phyloP scores from a whole-genome alignment of 2,329 filamentous ascomycete genomes.

The Saccharata proteae region DNA sequence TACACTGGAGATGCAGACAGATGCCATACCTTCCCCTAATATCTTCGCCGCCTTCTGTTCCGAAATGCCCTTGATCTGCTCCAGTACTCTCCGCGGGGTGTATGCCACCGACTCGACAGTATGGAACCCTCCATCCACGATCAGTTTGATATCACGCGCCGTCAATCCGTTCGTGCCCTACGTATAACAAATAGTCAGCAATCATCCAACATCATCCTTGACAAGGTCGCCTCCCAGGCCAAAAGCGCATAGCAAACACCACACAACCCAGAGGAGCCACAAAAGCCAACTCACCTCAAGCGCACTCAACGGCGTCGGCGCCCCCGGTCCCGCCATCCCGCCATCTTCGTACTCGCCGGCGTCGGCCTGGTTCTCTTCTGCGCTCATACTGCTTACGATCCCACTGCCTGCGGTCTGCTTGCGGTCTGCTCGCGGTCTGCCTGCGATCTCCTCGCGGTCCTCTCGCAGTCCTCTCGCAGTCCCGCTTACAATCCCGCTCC shows the following conservation, averaged over 20 bases:
- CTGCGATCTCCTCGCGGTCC: too few species aligned
- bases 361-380: conserved; percentile 49
- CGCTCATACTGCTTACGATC: conserved; percentile 30
- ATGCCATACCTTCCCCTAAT: conserved; percentile 66
- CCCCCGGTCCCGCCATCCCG: conserved; percentile 68
- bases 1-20: background rate
- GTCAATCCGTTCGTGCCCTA: conserved; percentile 81
- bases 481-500: too few species aligned
- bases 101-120: conserved; percentile 87
- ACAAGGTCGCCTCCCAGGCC: background rate
- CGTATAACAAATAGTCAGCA: conserved; percentile 10
- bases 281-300: conserved; percentile 57
- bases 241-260: too few species aligned
- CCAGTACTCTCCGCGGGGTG: conserved; percentile 59
- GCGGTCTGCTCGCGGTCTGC: too few species aligned
- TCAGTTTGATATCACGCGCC: conserved; percentile 87
- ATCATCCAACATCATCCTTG: background rate
- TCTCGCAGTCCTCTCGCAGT: too few species aligned
- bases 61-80: conserved; percentile 96
- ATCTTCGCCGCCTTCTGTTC: conserved; percentile 93
- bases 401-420: too few species aligned
- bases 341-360: conserved; percentile 56
- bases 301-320: conserved; percentile 76
- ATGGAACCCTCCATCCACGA: conserved; percentile 85
- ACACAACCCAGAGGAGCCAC: too few species aligned